A percentile compares a stretch with the other conserved stretches of the same genome.
These are phyloP conservation scores for Neopestalotiopsis sp. DNA, from an alignment of 2,329 filamentous ascomycete genomes.

Conservation along the genomic window DNA sequence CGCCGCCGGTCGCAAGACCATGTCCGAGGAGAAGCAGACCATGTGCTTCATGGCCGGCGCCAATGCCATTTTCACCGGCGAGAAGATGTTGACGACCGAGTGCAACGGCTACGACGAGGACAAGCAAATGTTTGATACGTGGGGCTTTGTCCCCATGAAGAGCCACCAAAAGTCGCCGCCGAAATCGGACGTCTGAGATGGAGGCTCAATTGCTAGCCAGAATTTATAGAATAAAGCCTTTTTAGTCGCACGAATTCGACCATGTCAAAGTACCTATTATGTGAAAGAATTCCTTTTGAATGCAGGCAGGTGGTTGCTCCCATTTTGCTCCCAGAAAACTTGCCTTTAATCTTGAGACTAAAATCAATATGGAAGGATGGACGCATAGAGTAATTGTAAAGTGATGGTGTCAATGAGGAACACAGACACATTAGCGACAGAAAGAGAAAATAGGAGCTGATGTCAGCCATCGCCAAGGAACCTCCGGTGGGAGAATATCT, in stretches of 20 bases:
- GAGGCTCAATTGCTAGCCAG: neutral
- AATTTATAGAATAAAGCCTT: neutral
- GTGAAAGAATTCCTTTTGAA: neutral
- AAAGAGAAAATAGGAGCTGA: too few species aligned
- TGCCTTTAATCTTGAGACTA: too few species aligned
- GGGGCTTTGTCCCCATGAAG: conserved; percentile 82
- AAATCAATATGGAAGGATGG: too few species aligned
- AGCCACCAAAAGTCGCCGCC: conserved; percentile 31
- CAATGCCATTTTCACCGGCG: conserved; percentile 93
- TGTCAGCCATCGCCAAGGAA: too few species aligned
- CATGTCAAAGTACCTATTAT: neutral
- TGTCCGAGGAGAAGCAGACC: conserved; percentile 88
- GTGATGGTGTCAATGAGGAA: too few species aligned
- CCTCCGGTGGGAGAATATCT: too few species aligned
- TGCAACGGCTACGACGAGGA: conserved; percentile 93
- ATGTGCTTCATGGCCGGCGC: conserved; percentile 90
- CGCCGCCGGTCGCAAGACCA: conserved; percentile 81
- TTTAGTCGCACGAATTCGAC: neutral
- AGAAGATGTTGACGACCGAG: conserved; percentile 94
- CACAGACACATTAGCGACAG: too few species aligned
- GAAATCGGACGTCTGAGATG: neutral
- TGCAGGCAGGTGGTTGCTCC: too few species aligned
- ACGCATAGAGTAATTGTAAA: too few species aligned
- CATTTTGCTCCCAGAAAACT: too few species aligned
- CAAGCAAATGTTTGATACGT: conserved; percentile 79